Percentiles rank a stretch among this genome's conserved stretches.
phyloP scores from a whole-genome alignment of 768 basidiomycete genomes.

The Coprinopsis cinerea region DNA sequence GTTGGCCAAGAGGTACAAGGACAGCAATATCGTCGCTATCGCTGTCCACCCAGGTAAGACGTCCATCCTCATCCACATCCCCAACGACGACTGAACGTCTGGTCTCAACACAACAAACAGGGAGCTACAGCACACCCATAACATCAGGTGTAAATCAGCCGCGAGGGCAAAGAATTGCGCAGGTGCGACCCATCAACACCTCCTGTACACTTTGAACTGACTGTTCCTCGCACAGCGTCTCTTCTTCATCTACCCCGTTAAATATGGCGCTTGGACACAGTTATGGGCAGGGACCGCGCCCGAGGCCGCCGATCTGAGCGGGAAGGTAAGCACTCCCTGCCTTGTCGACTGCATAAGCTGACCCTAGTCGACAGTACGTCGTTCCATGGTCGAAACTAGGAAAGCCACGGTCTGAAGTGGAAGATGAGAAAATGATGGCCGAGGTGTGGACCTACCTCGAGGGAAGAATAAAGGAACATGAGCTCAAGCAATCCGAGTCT shows the following conservation, averaged over 20 bases:
- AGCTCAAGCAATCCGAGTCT: not conserved
- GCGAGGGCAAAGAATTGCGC: not conserved
- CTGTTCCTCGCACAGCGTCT: not conserved
- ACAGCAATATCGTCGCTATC: constrained; percentile 35
- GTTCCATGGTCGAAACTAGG: not conserved
- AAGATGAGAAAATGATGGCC: not conserved
- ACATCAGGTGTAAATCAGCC: not conserved
- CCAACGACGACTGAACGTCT: not conserved
- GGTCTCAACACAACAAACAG: not conserved
- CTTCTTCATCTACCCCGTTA: constrained; percentile 15
- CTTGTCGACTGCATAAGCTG: not conserved
- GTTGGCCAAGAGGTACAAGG: constrained; percentile 35
- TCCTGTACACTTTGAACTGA: not conserved
- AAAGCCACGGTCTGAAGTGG: not conserved
- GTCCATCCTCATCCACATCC: not conserved
- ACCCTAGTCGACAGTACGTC: not conserved
- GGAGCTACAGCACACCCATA: not conserved
- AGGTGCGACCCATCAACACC: not conserved
- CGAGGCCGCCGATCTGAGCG: constrained; percentile 24
- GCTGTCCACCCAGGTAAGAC: constrained; percentile 36
- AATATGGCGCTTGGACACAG: constrained; percentile 32
- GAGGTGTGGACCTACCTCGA: not conserved
- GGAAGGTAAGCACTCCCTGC: constrained; percentile 21
- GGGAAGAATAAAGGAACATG: not conserved
- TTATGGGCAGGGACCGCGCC: constrained; percentile 34